A percentile compares a stretch with the other conserved stretches of the same genome.
Evolutionary conservation across 1,139 yeast genomes (phyloP).

Genomic region (Protomyces inundatus): DNA sequence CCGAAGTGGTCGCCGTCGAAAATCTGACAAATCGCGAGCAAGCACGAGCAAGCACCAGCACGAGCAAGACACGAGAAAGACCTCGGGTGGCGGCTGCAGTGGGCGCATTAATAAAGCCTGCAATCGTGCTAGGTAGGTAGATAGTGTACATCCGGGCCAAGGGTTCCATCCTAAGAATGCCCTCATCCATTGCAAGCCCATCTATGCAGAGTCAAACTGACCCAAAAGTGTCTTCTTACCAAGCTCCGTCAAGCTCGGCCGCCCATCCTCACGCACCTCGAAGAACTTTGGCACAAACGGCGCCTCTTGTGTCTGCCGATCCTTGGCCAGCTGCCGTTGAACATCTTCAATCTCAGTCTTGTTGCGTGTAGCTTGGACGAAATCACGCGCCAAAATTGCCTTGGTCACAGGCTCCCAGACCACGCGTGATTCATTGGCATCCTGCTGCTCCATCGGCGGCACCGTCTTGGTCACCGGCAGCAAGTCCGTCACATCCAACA

Average conservation of each 20-base stretch:
- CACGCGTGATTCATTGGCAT: conserved; percentile 58
- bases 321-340: conserved; percentile 59
- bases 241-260: conserved; percentile 22
- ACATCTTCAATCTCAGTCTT: conserved; percentile 60
- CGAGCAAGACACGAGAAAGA: no score
- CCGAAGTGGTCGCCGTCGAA: no score
- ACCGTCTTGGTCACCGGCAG: conserved; percentile 14
- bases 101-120: no score
- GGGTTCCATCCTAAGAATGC: no score
- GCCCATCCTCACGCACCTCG: conserved; percentile 17
- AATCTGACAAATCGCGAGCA: no score
- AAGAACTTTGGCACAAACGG: conserved; percentile 24
- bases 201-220: neutral
- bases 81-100: no score
- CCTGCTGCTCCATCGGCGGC: conserved; percentile 56
- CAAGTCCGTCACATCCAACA: conserved; percentile 25
- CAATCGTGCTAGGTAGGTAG: no score
- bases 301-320: conserved; percentile 46
- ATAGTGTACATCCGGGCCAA: no score
- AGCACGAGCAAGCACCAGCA: no score
- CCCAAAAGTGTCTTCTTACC: conserved; percentile 19
- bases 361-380: conserved; percentile 55
- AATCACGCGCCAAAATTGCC: conserved; percentile 57
- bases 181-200: neutral
- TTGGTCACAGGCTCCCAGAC: conserved; percentile 71